Percentiles rank a stretch among this genome's conserved stretches.
phyloP scores from a whole-genome alignment of 768 basidiomycete genomes.

The Rhodotorula toruloides region DNA sequence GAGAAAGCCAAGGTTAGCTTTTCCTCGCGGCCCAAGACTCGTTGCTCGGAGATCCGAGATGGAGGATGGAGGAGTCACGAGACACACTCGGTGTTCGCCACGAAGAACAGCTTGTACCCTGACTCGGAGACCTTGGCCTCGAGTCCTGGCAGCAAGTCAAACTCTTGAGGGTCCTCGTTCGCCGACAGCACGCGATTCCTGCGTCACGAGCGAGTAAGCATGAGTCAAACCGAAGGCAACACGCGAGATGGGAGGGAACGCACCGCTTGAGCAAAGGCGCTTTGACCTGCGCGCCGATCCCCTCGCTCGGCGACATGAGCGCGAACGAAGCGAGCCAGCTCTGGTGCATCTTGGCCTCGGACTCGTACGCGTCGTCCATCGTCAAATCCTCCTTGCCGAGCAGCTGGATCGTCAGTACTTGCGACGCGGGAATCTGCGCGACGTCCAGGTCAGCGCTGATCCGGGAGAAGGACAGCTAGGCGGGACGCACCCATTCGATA shows the following conservation, averaged over 20 bases:
- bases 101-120: slow-evolving; percentile 47
- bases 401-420: slow-evolving; percentile 48
- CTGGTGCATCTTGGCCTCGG: slow-evolving; percentile 48
- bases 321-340: slow-evolving; percentile 51
- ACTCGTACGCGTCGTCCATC: slow-evolving; percentile 49
- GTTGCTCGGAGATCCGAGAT: not conserved
- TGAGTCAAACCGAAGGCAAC: not conserved
- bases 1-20: no score
- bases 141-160: slow-evolving; percentile 25
- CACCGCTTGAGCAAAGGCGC: slow-evolving; percentile 47
- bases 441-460: not conserved
- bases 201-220: not conserved
- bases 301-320: slow-evolving; percentile 50
- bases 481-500: slow-evolving; percentile 49
- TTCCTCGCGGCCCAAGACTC: no score
- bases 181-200: slow-evolving; percentile 26
- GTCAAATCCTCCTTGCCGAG: slow-evolving; percentile 51
- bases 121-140: slow-evolving; percentile 32
- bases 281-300: slow-evolving; percentile 47
- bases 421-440: slow-evolving; percentile 42
- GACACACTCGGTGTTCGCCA: slow-evolving; percentile 38
- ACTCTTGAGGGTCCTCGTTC: slow-evolving; percentile 32
- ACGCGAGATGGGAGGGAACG: not conserved
- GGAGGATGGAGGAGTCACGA: not conserved
- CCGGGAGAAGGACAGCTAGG: not conserved